Percentiles rank a stretch among this genome's conserved stretches.
Evolutionary conservation across 106 monocot genomes (phyloP).

Genomic region (Dendrobium nobile): DNA sequence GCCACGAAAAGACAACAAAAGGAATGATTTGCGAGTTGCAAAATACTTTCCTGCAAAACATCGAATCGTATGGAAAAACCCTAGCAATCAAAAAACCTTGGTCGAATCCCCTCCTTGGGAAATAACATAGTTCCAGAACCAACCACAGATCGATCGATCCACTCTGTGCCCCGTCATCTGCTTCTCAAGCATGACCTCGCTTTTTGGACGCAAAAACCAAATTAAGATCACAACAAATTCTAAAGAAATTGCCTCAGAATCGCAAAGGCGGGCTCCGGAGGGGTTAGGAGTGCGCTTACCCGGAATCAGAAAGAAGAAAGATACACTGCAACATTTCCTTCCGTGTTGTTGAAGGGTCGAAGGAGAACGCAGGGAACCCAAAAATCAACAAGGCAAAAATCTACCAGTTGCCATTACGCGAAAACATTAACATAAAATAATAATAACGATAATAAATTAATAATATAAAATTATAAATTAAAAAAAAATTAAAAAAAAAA

Average conservation of each 20-base stretch:
- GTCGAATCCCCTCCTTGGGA: constrained; percentile 65
- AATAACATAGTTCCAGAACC: constrained; percentile 80
- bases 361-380: background rate
- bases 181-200: constrained; percentile 98
- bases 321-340: constrained; percentile 70
- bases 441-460: too few relatives aligned
- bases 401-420: too few relatives aligned
- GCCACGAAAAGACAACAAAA: background rate
- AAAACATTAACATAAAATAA: too few relatives aligned
- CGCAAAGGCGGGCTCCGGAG: background rate
- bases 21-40: background rate
- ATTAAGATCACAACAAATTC: background rate
- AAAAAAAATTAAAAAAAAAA: too few relatives aligned
- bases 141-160: constrained; percentile 82
- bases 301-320: constrained; percentile 83
- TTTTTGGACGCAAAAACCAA: constrained; percentile 14
- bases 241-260: background rate
- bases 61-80: background rate
- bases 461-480: too few relatives aligned
- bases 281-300: constrained; percentile 27
- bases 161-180: constrained; percentile 77
- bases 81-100: constrained; percentile 35
- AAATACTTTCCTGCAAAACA: background rate
- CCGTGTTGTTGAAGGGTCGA: background rate
- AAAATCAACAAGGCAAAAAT: too few relatives aligned